Percentiles rank a stretch among this genome's conserved stretches.
phyloP scores from a whole-genome alignment of 495 filamentous ascomycete genomes.

The Tuber borchii region DNA sequence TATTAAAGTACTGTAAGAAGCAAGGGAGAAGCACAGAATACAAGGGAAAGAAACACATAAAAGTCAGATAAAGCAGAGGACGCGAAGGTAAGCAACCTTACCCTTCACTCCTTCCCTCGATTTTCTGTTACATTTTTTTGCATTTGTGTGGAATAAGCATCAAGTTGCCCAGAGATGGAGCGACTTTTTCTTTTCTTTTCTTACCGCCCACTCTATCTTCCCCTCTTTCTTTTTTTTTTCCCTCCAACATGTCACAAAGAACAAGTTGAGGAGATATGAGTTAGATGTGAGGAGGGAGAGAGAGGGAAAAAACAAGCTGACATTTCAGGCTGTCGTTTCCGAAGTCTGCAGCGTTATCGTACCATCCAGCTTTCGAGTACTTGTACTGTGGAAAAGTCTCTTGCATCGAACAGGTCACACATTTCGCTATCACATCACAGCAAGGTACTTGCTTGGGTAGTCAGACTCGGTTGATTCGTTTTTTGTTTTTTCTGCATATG shows the following conservation, averaged over 20 bases:
- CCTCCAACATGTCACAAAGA: conserved; percentile 12
- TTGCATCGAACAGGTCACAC: conserved; percentile 17
- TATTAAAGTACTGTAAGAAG: background rate
- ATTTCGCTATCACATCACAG: conserved; percentile 9
- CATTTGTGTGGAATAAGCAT: background rate
- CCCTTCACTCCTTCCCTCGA: background rate
- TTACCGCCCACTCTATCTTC: background rate
- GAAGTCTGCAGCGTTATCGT: conserved; percentile 21
- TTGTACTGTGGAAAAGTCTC: background rate
- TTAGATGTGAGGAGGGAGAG: background rate
- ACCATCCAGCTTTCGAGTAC: conserved; percentile 16
- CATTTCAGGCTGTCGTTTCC: conserved; percentile 27
- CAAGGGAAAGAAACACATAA: background rate
- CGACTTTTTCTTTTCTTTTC: conserved; percentile 11
- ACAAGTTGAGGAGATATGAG: background rate
- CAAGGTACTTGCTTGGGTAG: background rate
- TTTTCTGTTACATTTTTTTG: conserved; percentile 20
- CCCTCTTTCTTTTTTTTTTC: background rate
- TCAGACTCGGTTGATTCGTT: conserved; percentile 16
- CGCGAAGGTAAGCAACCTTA: background rate
- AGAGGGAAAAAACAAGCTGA: conserved; percentile 22
- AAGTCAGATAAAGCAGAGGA: background rate
- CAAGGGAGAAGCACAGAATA: conserved; percentile 13
- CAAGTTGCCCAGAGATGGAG: background rate
- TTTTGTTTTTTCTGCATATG: conserved; percentile 20